Conservation (phyloP, 139 green algal genomes). For the Edaphochlamys debaryana region DNA sequence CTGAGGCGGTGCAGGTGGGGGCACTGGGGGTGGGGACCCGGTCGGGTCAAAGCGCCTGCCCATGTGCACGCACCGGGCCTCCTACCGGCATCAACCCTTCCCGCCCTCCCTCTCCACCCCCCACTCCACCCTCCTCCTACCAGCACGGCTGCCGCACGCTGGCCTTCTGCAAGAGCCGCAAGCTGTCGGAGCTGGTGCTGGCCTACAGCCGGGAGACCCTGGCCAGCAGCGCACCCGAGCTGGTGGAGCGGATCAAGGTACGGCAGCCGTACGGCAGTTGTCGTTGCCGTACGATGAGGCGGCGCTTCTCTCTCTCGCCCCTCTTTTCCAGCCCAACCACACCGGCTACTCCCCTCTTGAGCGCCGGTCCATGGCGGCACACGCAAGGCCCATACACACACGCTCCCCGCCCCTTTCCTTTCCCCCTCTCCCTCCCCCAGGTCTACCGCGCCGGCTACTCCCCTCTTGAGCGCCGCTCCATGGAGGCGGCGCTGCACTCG, state of each 20-base stretch:
- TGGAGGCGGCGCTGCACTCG: slow-evolving; percentile 75
- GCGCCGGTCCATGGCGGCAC: slow-evolving; percentile 77
- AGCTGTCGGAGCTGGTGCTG: slow-evolving; percentile 95
- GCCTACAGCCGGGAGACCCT: slow-evolving; percentile 88
- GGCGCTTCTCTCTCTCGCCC: background rate
- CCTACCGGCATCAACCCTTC: no score
- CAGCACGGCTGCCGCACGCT: slow-evolving; percentile 92
- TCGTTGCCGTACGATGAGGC: no score
- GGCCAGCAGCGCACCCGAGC: slow-evolving; percentile 66
- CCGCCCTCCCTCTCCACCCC: no score
- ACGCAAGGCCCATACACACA: no score
- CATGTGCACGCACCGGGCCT: no score
- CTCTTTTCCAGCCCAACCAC: slow-evolving; percentile 49
- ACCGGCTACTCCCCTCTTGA: slow-evolving; percentile 71
- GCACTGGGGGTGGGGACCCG: no score
- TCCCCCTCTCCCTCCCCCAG: background rate
- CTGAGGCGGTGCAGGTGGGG: no score
- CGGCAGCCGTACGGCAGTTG: no score
- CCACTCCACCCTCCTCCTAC: background rate
- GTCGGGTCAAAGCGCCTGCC: no score
- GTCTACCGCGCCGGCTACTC: slow-evolving; percentile 72
- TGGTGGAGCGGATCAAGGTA: slow-evolving; percentile 71
- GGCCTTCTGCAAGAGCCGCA: slow-evolving; percentile 93
- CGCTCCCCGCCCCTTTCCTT: background rate
- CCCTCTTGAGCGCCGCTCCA: slow-evolving; percentile 71